Base-by-base conservation (phyloP, 352 stramenopile species). In the Aphanomyces euteiches region DNA sequence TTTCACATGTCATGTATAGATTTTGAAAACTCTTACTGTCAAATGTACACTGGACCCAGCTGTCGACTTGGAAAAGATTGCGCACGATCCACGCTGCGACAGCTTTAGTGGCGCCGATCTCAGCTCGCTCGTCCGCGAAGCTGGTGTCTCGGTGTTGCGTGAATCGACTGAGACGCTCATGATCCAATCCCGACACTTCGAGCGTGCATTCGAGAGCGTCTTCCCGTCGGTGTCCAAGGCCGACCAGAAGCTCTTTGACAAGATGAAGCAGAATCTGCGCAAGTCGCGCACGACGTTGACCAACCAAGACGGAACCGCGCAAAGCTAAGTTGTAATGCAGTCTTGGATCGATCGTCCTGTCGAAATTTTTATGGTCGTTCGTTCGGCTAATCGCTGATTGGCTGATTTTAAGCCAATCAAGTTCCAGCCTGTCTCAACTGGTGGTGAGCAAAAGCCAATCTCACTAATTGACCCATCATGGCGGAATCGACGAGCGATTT, bases 71-170 rank as follows among this genome's bases (percentile, higher is more conserved):
- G 75, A 92, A n/a, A 66, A 66, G 0, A 94, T 99, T 71, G 97
- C 93, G 41, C 67, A 78, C 1, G 96, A 98, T 72, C 34, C 78
- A 47, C 87, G 90, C n/a, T 93, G 89, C 60, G 89, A 96, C 19
- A 88, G 96, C 37, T 99, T 99, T 78, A 98, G 86, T 78, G 98
- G 98, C 57, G 98, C 98, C 3, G 98, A 99, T 79, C 87, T 99
- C 45, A 95, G 94, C 48, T 96, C 96, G 3, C 80, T 99, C 39
- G 87, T 99, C 43, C 88, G 97, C 21, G 97, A 99, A 77, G 97
- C 98, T 3, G 96, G 96, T 34, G 87, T 99, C 59, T 87, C 96
- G 0, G 96, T 98, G 2, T 78, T 99, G 54, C 82, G 87, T 0
- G 82, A 88, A 59, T 79, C 83, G 0, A 75, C 82, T 13, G 72